Percentiles rank a stretch among this genome's conserved stretches.
These are phyloP conservation scores for Umbelopsis sp. DNA, from an alignment of 192 early-diverging fungal species.

Conservation along the genomic window DNA sequence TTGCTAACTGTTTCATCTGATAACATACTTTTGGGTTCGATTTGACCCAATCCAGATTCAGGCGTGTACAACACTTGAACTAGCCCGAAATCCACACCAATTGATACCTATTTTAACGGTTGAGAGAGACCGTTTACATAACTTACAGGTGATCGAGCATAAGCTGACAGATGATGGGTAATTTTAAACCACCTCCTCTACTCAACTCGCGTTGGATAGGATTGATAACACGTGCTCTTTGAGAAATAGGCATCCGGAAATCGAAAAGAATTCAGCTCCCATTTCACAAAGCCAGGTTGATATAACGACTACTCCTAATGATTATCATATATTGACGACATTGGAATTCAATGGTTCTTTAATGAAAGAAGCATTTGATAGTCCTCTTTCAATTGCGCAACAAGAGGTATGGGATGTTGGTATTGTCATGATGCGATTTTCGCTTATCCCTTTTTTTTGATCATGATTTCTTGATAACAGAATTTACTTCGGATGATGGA, in stretches of 20 bases:
- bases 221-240: background rate
- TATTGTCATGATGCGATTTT: too few species aligned
- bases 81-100: background rate
- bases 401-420: background rate
- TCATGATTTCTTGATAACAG: background rate
- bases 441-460: background rate
- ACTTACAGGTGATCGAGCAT: background rate
- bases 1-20: background rate
- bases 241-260: background rate
- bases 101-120: background rate
- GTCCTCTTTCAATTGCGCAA: background rate
- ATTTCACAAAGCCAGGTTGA: background rate
- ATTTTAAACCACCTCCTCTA: background rate
- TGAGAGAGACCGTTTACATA: background rate
- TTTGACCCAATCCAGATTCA: background rate
- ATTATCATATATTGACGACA: background rate
- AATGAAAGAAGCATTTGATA: background rate
- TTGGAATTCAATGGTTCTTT: background rate
- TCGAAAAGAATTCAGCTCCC: background rate
- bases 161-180: background rate
- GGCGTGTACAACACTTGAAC: background rate
- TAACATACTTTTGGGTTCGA: background rate
- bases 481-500: constrained; percentile 2
- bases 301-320: background rate
- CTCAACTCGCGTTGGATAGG: background rate